These are phyloP conservation scores for Rhodotorula sphaerocarpa DNA, from an alignment of 768 basidiomycete species.

Conservation along the genomic window DNA sequence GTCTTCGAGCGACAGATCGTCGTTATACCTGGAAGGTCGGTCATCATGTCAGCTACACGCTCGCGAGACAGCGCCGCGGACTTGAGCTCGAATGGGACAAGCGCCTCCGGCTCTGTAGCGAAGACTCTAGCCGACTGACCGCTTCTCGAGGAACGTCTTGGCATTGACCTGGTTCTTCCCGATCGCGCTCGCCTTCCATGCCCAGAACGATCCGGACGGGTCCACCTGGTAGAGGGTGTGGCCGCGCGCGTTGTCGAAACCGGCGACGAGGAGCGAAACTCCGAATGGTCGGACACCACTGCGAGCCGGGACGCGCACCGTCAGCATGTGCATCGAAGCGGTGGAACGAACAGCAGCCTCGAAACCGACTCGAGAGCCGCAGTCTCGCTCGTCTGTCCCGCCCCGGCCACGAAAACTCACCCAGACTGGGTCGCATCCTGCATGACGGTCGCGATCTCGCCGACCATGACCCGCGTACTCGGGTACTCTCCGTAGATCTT, in stretches of 20 bases:
- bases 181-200: constrained; percentile 99
- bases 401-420: no score
- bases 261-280: constrained; percentile 90
- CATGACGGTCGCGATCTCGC: constrained; percentile 96
- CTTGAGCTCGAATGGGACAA: no score
- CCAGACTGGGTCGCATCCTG: constrained; percentile 98
- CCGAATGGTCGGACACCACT: constrained; percentile 99
- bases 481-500: constrained; percentile 99
- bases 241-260: constrained; percentile 90
- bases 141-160: constrained; percentile 98
- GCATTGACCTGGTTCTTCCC: constrained; percentile 99
- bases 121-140: constrained; percentile 53
- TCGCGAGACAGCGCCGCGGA: no score
- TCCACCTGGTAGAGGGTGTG: constrained; percentile 98
- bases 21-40: constrained; percentile 12
- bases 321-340: no score
- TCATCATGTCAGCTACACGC: no score
- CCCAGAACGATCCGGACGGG: constrained; percentile 98
- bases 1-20: constrained; percentile 96
- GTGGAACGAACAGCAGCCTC: no score
- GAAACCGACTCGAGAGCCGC: no score
- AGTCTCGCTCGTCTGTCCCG: no score
- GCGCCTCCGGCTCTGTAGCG: constrained; percentile 7
- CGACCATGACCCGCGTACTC: constrained; percentile 86
- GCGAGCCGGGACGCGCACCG: constrained; percentile 32